These are phyloP conservation scores for Micractinium sp. DNA, from an alignment of 139 green algal genomes.

Conservation along the genomic window DNA sequence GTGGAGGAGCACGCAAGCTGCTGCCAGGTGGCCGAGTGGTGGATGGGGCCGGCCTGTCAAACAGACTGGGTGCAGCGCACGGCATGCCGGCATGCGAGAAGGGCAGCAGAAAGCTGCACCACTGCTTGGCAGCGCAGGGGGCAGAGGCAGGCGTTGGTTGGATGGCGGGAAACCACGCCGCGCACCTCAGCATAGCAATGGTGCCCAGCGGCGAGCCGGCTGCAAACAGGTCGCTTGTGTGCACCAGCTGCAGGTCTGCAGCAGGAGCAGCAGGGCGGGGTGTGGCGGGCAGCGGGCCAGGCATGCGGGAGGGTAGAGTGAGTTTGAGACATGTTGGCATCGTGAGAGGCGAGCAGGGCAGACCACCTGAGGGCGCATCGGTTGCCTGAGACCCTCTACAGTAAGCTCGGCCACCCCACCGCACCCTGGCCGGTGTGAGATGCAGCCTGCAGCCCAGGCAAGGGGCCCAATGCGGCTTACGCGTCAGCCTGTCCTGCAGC, in stretches of 20 bases:
- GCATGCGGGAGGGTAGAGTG: too few species aligned
- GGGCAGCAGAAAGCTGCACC: neutral
- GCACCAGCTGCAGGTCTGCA: conserved; percentile 50
- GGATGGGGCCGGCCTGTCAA: too few species aligned
- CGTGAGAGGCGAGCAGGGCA: too few species aligned
- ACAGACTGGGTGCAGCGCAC: conserved; percentile 12
- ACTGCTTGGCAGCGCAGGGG: neutral
- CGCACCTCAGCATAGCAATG: conserved; percentile 29
- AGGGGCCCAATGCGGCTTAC: conserved; percentile 21
- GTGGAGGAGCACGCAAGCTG: neutral
- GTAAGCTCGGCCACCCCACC: too few species aligned
- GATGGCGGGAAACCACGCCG: too few species aligned
- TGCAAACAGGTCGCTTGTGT: conserved; percentile 66
- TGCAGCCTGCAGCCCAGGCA: too few species aligned
- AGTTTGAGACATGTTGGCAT: too few species aligned
- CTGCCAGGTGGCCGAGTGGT: conserved; percentile 1
- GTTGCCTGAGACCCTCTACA: too few species aligned
- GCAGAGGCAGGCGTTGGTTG: neutral
- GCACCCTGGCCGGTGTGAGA: too few species aligned
- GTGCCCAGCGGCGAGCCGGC: conserved; percentile 35
- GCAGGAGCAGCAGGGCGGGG: neutral
- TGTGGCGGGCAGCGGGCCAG: too few species aligned
- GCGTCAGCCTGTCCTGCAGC: conserved; percentile 48
- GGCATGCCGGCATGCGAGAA: neutral
- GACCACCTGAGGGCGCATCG: too few species aligned